Conservation (phyloP, 73 alveolate genomes). For the Paramecium biaurelia region DNA sequence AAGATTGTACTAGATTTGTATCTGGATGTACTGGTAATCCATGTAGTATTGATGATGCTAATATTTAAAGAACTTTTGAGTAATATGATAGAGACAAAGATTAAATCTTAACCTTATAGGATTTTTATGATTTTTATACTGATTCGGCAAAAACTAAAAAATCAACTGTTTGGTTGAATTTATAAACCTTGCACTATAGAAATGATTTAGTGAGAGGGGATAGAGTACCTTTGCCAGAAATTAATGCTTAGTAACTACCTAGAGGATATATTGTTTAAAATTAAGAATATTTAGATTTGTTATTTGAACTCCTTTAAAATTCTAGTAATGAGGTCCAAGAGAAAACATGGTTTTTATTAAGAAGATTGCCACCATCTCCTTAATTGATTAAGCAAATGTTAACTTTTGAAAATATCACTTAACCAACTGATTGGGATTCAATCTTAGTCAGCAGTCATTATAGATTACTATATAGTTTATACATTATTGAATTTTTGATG, state of each 20-base stretch:
- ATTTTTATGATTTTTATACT: slow-evolving; percentile 77
- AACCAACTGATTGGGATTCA: slow-evolving; percentile 58
- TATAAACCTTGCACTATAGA: slow-evolving; percentile 72
- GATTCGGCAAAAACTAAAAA: slow-evolving; percentile 63
- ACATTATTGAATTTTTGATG: slow-evolving; percentile 26
- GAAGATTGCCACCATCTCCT: slow-evolving; percentile 27
- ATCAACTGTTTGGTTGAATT: slow-evolving; percentile 80
- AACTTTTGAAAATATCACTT: slow-evolving; percentile 71
- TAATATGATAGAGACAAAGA: slow-evolving; percentile 74
- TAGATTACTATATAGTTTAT: slow-evolving; percentile 30
- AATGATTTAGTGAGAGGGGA: slow-evolving; percentile 71
- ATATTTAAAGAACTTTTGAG: slow-evolving; percentile 67
- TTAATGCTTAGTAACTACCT: slow-evolving; percentile 69
- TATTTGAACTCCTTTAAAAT: slow-evolving; percentile 61
- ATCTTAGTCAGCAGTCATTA: background rate
- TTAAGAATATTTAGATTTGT: slow-evolving; percentile 68
- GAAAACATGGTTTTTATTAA: background rate
- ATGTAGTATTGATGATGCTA: slow-evolving; percentile 68
- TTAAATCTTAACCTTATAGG: slow-evolving; percentile 64
- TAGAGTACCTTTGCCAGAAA: slow-evolving; percentile 50
- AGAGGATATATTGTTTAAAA: slow-evolving; percentile 74
- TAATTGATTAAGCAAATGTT: slow-evolving; percentile 62
- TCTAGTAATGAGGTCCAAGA: background rate
- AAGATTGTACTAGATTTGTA: slow-evolving; percentile 74
- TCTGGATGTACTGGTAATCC: slow-evolving; percentile 84